Base-by-base conservation (phyloP, 2,329 filamentous ascomycete genomes). In the Rutstroemia sp. region DNA sequence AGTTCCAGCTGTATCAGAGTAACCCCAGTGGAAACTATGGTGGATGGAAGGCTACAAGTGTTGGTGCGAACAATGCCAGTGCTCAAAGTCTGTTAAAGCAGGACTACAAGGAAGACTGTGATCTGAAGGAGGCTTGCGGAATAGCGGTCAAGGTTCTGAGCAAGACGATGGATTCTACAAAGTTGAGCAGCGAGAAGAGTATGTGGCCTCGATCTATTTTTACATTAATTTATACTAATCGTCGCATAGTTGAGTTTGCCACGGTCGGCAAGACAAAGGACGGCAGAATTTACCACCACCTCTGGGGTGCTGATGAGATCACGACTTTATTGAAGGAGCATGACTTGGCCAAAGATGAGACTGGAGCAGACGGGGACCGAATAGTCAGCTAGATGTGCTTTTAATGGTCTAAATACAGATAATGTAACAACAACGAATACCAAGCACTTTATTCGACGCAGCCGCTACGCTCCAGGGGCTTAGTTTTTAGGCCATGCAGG, bases 91-190 rank as follows among this genome's bases (percentile, higher is more conserved):
- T 99, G 74, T 75, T 99, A 73, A 99, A 99, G 82, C 94, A 99
- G 74, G 94, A 99, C 74, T 99, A 99, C 78, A 96, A 97, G 80
- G 94, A 99, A 76, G 92, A 97, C 66, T 97, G 92, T 73, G 87
- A 89, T 64, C 74, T 99, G 70, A 89, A 96, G 77, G 94, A 99
- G 77, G 94, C 95, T 4, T 99, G 94, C 72, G 91, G 88, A 54
- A 87, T 96, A 80, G 94, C 94, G 10, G 94, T 99, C 72, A 99
- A 99, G 82, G 94, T 99, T 61, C 76, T 99, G 64, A 97, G 94
- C 82, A 99, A 99, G 85, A 99, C 94, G 5, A 99, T 99, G 95
- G 94, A 99, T 73, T 96, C 92, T 55, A 97, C 92, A 54, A 99
- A 96, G 80, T 76, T 99, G 70, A 96, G 91, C 78, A 96, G 91